Evolutionary conservation across 2,329 filamentous ascomycete species (phyloP).

Genomic region (Microthyrium microscopicum): DNA sequence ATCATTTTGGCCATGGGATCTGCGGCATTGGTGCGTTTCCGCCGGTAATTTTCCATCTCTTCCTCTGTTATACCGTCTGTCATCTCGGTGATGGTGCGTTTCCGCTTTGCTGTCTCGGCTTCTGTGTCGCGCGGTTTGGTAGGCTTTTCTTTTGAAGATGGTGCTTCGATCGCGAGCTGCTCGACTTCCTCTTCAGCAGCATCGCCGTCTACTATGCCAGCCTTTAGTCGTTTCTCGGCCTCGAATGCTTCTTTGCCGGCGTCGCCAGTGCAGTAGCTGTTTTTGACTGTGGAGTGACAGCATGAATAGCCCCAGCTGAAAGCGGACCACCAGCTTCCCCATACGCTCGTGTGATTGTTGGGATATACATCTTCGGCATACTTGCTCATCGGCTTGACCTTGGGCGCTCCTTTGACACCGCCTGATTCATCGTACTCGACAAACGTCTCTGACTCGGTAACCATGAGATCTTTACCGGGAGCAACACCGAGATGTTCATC

Average conservation of each 20-base stretch:
- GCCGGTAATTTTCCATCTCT: conserved; percentile 72
- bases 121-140: conserved; percentile 24
- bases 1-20: conserved; percentile 80
- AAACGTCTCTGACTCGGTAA: conserved; percentile 70
- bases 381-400: conserved; percentile 66
- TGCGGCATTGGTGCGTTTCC: conserved; percentile 53
- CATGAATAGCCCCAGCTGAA: conserved; percentile 95
- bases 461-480: conserved; percentile 46
- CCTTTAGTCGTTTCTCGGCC: conserved; percentile 48
- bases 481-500: conserved; percentile 38
- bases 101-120: conserved; percentile 34
- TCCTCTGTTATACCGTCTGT: conserved; percentile 62
- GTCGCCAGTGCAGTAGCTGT: conserved; percentile 93
- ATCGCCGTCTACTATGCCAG: conserved; percentile 27
- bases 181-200: conserved; percentile 16
- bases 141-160: conserved; percentile 18
- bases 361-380: conserved; percentile 75
- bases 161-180: conserved; percentile 25
- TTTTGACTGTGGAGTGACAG: conserved; percentile 85
- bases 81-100: conserved; percentile 65
- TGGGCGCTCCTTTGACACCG: conserved; percentile 71
- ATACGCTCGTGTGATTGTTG: conserved; percentile 85
- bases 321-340: conserved; percentile 94
- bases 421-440: conserved; percentile 91
- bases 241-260: conserved; percentile 70